Evolutionary conservation across 495 filamentous ascomycete genomes (phyloP).

Genomic region (Poronia punctata): DNA sequence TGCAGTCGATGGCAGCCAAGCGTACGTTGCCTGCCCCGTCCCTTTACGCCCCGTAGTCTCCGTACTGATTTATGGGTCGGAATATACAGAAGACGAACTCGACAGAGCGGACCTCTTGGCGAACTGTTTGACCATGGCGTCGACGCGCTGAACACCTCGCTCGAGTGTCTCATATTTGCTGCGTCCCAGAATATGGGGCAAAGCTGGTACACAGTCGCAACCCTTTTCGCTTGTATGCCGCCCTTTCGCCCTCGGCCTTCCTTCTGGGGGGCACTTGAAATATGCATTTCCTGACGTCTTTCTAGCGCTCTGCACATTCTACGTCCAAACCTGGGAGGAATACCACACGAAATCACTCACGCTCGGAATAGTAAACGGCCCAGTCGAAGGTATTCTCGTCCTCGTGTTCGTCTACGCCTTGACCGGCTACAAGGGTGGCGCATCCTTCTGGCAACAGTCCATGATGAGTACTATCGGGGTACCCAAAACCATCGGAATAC

Average conservation of each 20-base stretch:
- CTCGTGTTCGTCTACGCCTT: slow-evolving; percentile 76
- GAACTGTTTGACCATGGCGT: slow-evolving; percentile 98
- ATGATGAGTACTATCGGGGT: slow-evolving; percentile 69
- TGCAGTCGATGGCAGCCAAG: slow-evolving; percentile 91
- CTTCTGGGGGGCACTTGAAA: not conserved
- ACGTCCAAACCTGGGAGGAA: slow-evolving; percentile 98
- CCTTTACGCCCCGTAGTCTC: too few relatives aligned
- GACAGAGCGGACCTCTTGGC: slow-evolving; percentile 86
- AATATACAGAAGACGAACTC: slow-evolving; percentile 83
- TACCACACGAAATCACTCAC: slow-evolving; percentile 96
- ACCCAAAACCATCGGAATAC: slow-evolving; percentile 55
- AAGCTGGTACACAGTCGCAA: slow-evolving; percentile 79
- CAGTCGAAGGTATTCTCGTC: slow-evolving; percentile 89
- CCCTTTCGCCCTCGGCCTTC: not conserved
- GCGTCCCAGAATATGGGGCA: slow-evolving; percentile 88
- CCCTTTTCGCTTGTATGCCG: slow-evolving; percentile 70
- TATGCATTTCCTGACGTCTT: slow-evolving; percentile 15
- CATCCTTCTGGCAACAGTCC: slow-evolving; percentile 84
- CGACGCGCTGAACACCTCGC: slow-evolving; percentile 90
- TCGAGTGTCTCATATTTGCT: slow-evolving; percentile 88
- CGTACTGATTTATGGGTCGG: slow-evolving; percentile 19
- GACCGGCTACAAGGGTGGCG: slow-evolving; percentile 78
- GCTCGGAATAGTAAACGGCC: slow-evolving; percentile 85
- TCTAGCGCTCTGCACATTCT: slow-evolving; percentile 78
- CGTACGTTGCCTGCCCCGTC: slow-evolving; percentile 44